Evolutionary conservation across 2,329 filamentous ascomycete species (phyloP), one percentile per base, ranked within the genome.

Genomic region (Fusarium temperatum): DNA sequence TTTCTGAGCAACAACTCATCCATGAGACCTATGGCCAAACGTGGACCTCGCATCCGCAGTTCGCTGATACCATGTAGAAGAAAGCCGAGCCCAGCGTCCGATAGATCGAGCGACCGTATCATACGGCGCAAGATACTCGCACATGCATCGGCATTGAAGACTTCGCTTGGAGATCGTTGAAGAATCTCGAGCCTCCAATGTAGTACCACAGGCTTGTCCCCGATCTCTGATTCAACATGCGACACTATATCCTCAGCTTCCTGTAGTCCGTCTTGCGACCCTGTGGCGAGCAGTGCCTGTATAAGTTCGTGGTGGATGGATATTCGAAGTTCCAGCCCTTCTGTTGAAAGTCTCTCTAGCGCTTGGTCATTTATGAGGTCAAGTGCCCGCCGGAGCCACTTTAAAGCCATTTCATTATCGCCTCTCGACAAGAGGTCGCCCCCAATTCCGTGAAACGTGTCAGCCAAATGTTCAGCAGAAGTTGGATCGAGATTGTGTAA

Each of bases 361-460:
- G 88, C 85, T 62, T 90, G 89, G 26, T 78, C 77, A 57, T 88
- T 86, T 32, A 95, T 84, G 35, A 91, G 77, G 17, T 90, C 84
- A 55, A 89, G 86, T 6, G 93, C 91, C 72, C 93, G 88, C 63
- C 91, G 87, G 2, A 97, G 83, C 96, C 96, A 98, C 76, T 88
- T 90, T 4, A 87, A 80, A 2, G 94, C 92, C 50, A 87, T 79
- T 3, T 82, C 76, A 70, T 86, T 87, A 58, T 92, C 86, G 13
- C 85, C 82, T 58, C 87, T 88, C 7, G 79, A 80, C 6, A 89
- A 80, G 20, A 92, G 81, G 20, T 87, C 86, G 54, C 87, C 90
- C 8, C 94, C 94, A 45, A 97, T 93, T 67, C 92, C 90, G 72
- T 91, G 93, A 13, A 95, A 85, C 5, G 92, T 83, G 75, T 94